Percentiles rank a stretch among this genome's conserved stretches.
These are phyloP conservation scores for Cubamyces sp. DNA, from an alignment of 768 basidiomycete genomes.

Conservation along the genomic window DNA sequence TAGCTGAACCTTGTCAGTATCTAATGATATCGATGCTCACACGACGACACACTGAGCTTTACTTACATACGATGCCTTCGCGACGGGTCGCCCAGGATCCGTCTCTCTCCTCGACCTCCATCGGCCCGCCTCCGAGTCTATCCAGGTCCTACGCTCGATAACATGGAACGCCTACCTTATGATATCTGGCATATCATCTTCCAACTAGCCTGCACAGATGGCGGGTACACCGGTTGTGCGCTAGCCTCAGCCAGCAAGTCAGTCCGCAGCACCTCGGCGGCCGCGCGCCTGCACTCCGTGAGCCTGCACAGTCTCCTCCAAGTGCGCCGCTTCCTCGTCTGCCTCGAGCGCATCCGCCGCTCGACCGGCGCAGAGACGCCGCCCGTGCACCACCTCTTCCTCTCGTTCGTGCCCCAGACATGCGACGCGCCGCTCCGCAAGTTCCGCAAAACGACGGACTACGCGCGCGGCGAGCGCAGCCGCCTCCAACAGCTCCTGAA, in stretches of 20 bases:
- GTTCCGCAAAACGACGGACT: constrained; percentile 22
- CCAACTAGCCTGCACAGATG: constrained; percentile 17
- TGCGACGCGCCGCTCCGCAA: constrained; percentile 22
- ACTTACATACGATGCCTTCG: no score
- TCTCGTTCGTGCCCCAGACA: constrained; percentile 19
- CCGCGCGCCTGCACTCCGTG: constrained; percentile 17
- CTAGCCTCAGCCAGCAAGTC: constrained; percentile 14
- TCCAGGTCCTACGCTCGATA: no score
- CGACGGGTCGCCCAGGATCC: no score
- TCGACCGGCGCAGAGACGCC: background rate
- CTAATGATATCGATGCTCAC: no score
- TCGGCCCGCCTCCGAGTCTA: no score
- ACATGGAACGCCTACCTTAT: constrained; percentile 10
- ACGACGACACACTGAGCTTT: no score
- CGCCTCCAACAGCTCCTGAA: constrained; percentile 16
- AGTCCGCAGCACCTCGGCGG: constrained; percentile 3
- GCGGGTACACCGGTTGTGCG: constrained; percentile 14
- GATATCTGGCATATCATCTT: constrained; percentile 24
- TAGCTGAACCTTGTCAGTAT: no score
- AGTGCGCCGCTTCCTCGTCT: constrained; percentile 19
- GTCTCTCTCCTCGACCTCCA: no score
- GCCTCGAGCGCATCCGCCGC: constrained; percentile 20
- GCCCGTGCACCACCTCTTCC: constrained; percentile 16
- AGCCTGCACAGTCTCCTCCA: constrained; percentile 13
- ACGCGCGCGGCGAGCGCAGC: constrained; percentile 16